Evolutionary conservation across 306 rosid genomes (phyloP).

Genomic region (Benincasa hispida): DNA sequence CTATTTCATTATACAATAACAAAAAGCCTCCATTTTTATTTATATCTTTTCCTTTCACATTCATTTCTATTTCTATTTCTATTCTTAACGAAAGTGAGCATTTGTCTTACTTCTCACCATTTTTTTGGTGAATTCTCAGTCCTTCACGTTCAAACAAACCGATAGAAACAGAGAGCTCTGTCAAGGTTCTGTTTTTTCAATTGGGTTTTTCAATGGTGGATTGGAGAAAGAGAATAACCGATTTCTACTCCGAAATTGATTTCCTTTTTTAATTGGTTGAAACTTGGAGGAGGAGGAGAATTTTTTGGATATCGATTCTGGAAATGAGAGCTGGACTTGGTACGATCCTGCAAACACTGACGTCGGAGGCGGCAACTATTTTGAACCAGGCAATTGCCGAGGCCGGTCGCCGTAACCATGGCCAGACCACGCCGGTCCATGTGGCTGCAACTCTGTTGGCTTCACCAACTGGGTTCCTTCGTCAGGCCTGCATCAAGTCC

Average conservation of each 20-base stretch:
- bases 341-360: slow-evolving; percentile 92
- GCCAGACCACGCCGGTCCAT: slow-evolving; percentile 94
- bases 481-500: slow-evolving; percentile 90
- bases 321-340: slow-evolving; percentile 95
- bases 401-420: slow-evolving; percentile 87
- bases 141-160: background rate
- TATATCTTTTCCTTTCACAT: background rate
- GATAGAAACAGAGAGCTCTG: background rate
- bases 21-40: background rate
- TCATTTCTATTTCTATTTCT: background rate
- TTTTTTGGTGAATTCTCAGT: background rate
- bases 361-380: slow-evolving; percentile 87
- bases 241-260: background rate
- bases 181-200: background rate
- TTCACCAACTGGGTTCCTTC: slow-evolving; percentile 71
- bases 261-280: background rate
- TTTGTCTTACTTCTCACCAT: slow-evolving; percentile 9
- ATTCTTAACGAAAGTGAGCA: slow-evolving; percentile 14
- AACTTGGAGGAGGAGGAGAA: background rate
- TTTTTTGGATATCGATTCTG: background rate
- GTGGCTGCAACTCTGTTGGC: slow-evolving; percentile 79
- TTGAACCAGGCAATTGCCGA: slow-evolving; percentile 84
- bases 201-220: background rate
- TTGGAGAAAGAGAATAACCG: background rate
- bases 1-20: background rate